Percentiles rank a stretch among this genome's conserved stretches.
Conservation (phyloP, 352 stramenopile species). For the Phytophthora idaei region DNA sequence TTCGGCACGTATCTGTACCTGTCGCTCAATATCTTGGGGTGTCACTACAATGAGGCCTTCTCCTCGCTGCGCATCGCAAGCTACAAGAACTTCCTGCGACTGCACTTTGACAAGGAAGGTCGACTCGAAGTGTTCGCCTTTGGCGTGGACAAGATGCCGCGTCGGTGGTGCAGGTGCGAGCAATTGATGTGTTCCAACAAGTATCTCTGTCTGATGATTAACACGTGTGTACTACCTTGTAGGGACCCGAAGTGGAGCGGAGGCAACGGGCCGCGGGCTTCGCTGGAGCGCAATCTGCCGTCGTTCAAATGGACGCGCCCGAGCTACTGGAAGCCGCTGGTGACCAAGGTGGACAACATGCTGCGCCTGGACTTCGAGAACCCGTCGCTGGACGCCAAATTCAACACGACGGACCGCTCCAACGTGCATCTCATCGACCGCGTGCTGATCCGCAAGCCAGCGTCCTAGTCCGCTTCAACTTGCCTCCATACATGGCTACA, state of each 20-base stretch:
- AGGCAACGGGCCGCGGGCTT: conserved; percentile 46
- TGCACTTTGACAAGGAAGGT: conserved; percentile 77
- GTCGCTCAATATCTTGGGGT: conserved; percentile 82
- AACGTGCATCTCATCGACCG: conserved; percentile 85
- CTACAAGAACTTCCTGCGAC: conserved; percentile 90
- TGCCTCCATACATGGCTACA: conserved; percentile 16
- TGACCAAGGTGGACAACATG: conserved; percentile 86
- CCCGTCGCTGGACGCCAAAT: conserved; percentile 68
- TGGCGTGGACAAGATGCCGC: conserved; percentile 91
- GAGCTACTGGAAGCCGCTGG: conserved; percentile 85
- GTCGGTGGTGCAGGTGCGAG: conserved; percentile 77
- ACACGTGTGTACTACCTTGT: conserved; percentile 4
- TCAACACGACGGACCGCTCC: conserved; percentile 79
- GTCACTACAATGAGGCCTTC: conserved; percentile 92
- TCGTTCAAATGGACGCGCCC: conserved; percentile 75
- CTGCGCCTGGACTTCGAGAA: conserved; percentile 88
- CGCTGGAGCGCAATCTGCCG: conserved; percentile 62
- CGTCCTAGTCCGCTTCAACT: conserved; percentile 13
- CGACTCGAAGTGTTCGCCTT: conserved; percentile 85
- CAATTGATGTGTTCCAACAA: not conserved
- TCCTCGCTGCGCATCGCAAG: conserved; percentile 86
- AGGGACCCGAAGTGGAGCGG: conserved; percentile 85
- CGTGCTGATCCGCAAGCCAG: conserved; percentile 56
- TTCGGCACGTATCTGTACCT: conserved; percentile 89
- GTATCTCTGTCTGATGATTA: not conserved